Evolutionary conservation across 2,329 filamentous ascomycete species (phyloP).

Genomic region (Didymella glomerata): DNA sequence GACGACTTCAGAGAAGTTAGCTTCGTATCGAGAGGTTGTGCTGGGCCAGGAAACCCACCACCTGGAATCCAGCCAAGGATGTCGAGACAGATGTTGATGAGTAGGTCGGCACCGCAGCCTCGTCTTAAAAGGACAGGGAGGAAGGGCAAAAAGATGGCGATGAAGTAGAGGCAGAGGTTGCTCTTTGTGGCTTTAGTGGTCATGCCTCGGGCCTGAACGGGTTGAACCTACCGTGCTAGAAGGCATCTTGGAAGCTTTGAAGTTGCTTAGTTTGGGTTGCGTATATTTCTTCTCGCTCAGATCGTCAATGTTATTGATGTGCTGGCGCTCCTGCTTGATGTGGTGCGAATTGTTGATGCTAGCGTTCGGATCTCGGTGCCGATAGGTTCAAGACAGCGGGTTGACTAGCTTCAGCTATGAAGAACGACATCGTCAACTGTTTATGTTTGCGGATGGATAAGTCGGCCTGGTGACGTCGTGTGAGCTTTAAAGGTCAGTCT

Average conservation of each 20-base stretch:
- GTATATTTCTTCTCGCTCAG: not conserved
- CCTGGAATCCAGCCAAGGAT: constrained; percentile 45
- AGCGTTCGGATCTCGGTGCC: not conserved
- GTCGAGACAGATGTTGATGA: constrained; percentile 53
- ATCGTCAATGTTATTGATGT: not conserved
- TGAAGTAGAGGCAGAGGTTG: constrained; percentile 43
- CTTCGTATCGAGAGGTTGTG: not conserved
- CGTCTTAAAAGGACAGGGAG: constrained; percentile 52
- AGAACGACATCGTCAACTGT: not conserved
- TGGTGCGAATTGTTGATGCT: not conserved
- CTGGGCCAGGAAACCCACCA: not conserved
- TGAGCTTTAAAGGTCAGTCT: constrained; percentile 7
- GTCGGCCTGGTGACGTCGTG: constrained; percentile 25
- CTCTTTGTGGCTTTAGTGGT: constrained; percentile 20
- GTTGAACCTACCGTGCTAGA: constrained; percentile 1
- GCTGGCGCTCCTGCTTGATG: not conserved
- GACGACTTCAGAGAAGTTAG: constrained; percentile 36
- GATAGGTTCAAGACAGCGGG: not conserved
- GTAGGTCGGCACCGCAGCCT: constrained; percentile 51
- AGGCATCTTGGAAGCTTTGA: not conserved
- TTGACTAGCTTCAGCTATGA: not conserved
- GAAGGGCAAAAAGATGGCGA: constrained; percentile 50
- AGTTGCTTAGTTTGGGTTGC: not conserved
- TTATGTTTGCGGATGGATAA: not conserved
- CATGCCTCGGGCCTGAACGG: not conserved